A percentile compares a stretch with the other conserved stretches of the same genome.
These are phyloP conservation scores for Orychophragmus violaceus DNA, from an alignment of 345 rosid genomes.

Conservation along the genomic window DNA sequence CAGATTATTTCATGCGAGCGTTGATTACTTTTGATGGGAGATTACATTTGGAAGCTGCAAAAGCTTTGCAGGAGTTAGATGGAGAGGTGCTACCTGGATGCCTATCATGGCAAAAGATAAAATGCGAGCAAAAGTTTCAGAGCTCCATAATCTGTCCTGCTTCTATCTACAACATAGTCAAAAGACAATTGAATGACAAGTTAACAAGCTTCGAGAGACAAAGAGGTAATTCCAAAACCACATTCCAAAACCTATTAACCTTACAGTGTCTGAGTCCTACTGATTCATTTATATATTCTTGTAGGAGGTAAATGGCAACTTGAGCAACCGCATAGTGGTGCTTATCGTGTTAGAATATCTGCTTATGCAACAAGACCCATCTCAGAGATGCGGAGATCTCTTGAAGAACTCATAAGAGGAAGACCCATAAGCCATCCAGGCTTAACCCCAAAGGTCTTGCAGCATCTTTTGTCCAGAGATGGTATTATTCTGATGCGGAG, in stretches of 20 bases:
- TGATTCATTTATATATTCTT: too few species aligned
- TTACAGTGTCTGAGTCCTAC: too few species aligned
- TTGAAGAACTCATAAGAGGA: conserved; percentile 79
- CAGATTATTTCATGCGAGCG: conserved; percentile 46
- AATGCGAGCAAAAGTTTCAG: conserved; percentile 69
- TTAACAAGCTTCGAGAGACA: conserved; percentile 35
- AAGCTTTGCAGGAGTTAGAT: conserved; percentile 76
- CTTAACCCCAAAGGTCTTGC: conserved; percentile 48
- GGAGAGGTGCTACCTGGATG: conserved; percentile 65
- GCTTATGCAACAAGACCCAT: conserved; percentile 70
- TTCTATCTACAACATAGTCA: conserved; percentile 50
- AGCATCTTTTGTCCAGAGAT: conserved; percentile 57
- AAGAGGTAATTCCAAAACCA: too few species aligned
- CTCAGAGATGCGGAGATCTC: conserved; percentile 68
- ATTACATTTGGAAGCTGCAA: conserved; percentile 89
- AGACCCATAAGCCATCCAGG: conserved; percentile 45
- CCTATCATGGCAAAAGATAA: conserved; percentile 75
- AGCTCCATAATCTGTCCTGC: conserved; percentile 66
- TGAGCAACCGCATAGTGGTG: conserved; percentile 45
- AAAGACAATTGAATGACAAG: conserved; percentile 46
- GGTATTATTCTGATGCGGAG: conserved; percentile 49
- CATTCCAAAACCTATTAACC: too few species aligned
- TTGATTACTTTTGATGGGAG: conserved; percentile 68
- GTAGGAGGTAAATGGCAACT: conserved; percentile 47
- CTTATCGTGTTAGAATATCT: conserved; percentile 56